A percentile compares a stretch with the other conserved stretches of the same genome.
Conservation (phyloP, 129 eudicot species). For the Glebionis coronaria region DNA sequence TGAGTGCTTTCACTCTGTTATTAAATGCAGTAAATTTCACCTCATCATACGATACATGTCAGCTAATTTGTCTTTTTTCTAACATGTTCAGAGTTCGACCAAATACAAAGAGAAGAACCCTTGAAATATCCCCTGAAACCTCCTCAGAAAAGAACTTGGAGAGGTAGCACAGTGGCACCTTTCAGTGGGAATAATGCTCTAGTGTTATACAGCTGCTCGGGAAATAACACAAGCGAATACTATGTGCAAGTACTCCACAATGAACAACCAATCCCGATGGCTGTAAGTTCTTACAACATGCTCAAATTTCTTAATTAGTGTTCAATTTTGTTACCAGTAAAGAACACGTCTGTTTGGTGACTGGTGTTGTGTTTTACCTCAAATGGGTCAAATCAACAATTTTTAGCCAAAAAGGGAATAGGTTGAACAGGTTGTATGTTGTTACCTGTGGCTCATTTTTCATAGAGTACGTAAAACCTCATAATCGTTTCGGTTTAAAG, state of each 20-base stretch:
- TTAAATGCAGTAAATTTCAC: background rate
- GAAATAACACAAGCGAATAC: constrained; percentile 49
- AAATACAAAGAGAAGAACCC: constrained; percentile 68
- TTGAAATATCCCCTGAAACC: constrained; percentile 81
- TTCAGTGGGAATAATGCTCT: constrained; percentile 87
- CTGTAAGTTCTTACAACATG: constrained; percentile 51
- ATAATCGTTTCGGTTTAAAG: no score
- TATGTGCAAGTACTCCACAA: constrained; percentile 86
- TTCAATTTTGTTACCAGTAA: background rate
- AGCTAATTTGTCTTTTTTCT: background rate
- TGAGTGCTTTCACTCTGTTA: constrained; percentile 27
- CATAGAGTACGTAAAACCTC: no score
- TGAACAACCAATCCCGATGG: constrained; percentile 72
- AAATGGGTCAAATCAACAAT: no score
- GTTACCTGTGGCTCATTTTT: no score
- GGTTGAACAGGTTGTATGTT: background rate
- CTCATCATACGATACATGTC: background rate
- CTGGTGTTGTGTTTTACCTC: no score
- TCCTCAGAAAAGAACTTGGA: constrained; percentile 78
- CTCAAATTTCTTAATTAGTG: background rate
- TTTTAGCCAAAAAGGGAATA: no score
- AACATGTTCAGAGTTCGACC: constrained; percentile 58
- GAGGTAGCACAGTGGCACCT: constrained; percentile 84
- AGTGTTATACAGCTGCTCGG: constrained; percentile 74
- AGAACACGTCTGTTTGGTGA: no score